phyloP scores from a whole-genome alignment of 2,329 filamentous ascomycete genomes.

The Exutisphaerella laricina region DNA sequence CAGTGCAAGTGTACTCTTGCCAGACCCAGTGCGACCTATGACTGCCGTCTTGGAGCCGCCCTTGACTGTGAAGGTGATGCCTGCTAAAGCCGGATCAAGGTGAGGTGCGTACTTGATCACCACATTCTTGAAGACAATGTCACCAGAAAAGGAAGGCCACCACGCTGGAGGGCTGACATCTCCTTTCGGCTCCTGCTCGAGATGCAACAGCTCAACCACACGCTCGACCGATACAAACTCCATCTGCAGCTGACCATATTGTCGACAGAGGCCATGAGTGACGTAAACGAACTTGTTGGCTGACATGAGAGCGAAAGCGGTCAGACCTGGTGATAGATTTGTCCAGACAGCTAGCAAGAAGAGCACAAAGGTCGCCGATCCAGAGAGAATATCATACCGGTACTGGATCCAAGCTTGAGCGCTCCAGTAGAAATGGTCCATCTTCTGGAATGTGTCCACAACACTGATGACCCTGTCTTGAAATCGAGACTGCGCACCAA shows the following conservation, averaged over 20 bases:
- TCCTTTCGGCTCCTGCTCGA: slow-evolving; percentile 69
- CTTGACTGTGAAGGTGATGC: slow-evolving; percentile 68
- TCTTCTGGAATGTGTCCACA: slow-evolving; percentile 84
- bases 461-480: slow-evolving; percentile 73
- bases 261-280: slow-evolving; percentile 68
- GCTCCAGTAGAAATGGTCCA: slow-evolving; percentile 93
- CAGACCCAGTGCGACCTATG: slow-evolving; percentile 74
- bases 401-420: slow-evolving; percentile 80
- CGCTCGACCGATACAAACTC: slow-evolving; percentile 88
- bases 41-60: slow-evolving; percentile 73
- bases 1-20: slow-evolving; percentile 71
- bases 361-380: slow-evolving; percentile 65
- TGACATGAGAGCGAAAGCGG: slow-evolving; percentile 75
- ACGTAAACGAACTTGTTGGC: slow-evolving; percentile 63
- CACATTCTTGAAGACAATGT: slow-evolving; percentile 70
- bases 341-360: slow-evolving; percentile 70
- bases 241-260: slow-evolving; percentile 82
- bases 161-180: slow-evolving; percentile 62
- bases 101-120: slow-evolving; percentile 74
- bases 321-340: slow-evolving; percentile 68
- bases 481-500: slow-evolving; percentile 71
- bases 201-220: slow-evolving; percentile 71
- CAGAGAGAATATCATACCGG: slow-evolving; percentile 68
- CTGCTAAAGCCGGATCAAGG: slow-evolving; percentile 64
- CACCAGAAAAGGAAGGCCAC: slow-evolving; percentile 69